These are phyloP conservation scores for Phlegmacium glaucopus DNA, from an alignment of 768 basidiomycete genomes.

Conservation along the genomic window DNA sequence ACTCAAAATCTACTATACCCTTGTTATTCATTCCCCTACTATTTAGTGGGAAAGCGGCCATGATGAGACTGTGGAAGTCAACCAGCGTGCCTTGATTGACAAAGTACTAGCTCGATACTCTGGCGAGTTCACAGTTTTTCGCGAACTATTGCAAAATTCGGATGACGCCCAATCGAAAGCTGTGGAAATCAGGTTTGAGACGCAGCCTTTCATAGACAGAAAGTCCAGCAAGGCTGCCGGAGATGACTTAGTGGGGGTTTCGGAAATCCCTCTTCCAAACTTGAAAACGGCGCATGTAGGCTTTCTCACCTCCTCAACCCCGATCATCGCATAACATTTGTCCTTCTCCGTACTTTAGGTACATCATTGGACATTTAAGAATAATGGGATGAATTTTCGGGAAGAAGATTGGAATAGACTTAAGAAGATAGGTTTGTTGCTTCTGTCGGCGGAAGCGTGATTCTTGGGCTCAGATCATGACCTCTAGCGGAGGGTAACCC, in stretches of 20 bases:
- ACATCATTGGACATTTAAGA: conserved; percentile 80
- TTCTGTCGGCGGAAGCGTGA: not conserved
- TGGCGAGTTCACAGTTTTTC: conserved; percentile 82
- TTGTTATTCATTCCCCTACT: not conserved
- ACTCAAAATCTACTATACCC: not conserved
- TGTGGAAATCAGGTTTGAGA: conserved; percentile 81
- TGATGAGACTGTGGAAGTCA: conserved; percentile 86
- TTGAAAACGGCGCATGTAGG: conserved; percentile 60
- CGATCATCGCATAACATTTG: not conserved
- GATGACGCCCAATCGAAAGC: conserved; percentile 81
- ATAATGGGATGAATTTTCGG: conserved; percentile 81
- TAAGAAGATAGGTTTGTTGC: conserved; percentile 75
- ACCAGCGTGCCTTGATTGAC: conserved; percentile 95
- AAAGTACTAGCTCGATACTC: conserved; percentile 95
- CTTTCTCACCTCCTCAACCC: conserved; percentile 3
- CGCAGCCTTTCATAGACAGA: conserved; percentile 42
- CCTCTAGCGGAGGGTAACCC: conserved; percentile 84
- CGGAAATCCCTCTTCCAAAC: conserved; percentile 43
- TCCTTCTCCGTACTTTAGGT: conserved; percentile 40
- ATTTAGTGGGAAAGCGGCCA: conserved; percentile 54
- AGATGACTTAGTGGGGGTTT: conserved; percentile 4
- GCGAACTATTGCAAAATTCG: conserved; percentile 94
- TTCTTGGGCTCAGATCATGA: not conserved
- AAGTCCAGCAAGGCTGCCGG: conserved; percentile 16
- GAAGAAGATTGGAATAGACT: conserved; percentile 86